Conservation (phyloP, 805 yeast genomes). For the Cyberlindnera sargentensis region DNA sequence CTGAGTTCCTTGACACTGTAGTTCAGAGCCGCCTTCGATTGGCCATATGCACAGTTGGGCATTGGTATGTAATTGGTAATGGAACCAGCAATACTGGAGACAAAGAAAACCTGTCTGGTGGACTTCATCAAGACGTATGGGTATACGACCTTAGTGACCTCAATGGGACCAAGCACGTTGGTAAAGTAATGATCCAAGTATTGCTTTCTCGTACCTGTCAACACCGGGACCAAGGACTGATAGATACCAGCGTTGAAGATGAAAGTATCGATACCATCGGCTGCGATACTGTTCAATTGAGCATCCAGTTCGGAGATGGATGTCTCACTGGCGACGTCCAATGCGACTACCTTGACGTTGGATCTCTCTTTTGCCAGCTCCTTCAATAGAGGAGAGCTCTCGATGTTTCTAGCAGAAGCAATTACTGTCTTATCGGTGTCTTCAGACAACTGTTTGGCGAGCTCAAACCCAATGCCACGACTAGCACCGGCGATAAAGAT, state of each 20-base stretch:
- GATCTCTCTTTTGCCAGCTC: background rate
- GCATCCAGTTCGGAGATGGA: slow-evolving; percentile 4
- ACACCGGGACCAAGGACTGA: background rate
- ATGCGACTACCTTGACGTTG: slow-evolving; percentile 4
- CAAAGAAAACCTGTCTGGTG: slow-evolving; percentile 22
- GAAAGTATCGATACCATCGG: too few relatives aligned
- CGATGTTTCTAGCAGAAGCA: slow-evolving; percentile 1
- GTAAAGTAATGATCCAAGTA: slow-evolving; percentile 2
- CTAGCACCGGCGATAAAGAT: slow-evolving; percentile 3
- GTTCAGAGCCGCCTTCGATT: slow-evolving; percentile 33
- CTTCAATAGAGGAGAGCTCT: slow-evolving; percentile 1
- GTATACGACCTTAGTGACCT: slow-evolving; percentile 2
- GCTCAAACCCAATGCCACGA: slow-evolving; percentile 7
- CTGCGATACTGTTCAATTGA: too few relatives aligned
- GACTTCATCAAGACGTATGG: slow-evolving; percentile 13
- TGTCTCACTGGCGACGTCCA: slow-evolving; percentile 2
- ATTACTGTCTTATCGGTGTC: background rate
- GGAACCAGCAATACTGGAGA: slow-evolving; percentile 25
- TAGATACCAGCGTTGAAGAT: slow-evolving; percentile 10
- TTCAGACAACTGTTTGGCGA: background rate
- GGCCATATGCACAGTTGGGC: slow-evolving; percentile 26
- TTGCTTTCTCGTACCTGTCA: background rate
- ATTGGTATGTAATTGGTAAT: slow-evolving; percentile 8
- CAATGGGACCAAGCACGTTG: slow-evolving; percentile 1
- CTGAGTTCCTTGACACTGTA: slow-evolving; percentile 19